A percentile compares a stretch with the other conserved stretches of the same genome.
These are phyloP conservation scores for Thozetella sp. DNA, from an alignment of 495 filamentous ascomycete genomes.

Conservation along the genomic window DNA sequence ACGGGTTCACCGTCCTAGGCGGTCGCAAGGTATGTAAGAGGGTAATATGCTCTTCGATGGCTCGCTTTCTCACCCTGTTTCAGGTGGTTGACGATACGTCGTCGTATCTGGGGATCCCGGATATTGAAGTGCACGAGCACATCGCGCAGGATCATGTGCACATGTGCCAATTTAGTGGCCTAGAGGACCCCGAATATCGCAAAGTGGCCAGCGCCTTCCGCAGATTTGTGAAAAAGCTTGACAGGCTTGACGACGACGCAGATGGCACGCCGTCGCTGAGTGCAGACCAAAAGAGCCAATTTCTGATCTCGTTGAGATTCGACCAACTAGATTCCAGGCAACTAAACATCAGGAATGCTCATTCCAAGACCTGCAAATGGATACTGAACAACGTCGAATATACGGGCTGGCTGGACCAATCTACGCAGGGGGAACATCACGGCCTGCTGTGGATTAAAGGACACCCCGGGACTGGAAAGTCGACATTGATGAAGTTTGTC, in stretches of 20 bases:
- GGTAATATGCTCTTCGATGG: neutral
- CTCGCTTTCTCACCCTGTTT: no score
- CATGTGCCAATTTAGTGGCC: no score
- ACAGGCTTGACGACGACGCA: no score
- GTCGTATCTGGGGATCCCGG: neutral
- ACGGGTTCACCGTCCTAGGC: neutral
- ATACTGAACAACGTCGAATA: slow-evolving; percentile 42
- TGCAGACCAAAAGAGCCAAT: slow-evolving; percentile 10
- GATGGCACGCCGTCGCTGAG: no score
- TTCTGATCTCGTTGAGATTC: slow-evolving; percentile 35
- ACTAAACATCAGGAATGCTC: slow-evolving; percentile 32
- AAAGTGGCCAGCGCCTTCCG: no score
- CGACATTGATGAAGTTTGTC: slow-evolving; percentile 32
- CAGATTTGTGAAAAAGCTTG: no score
- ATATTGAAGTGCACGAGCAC: neutral
- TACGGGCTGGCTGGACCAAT: slow-evolving; percentile 43
- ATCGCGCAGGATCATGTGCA: no score
- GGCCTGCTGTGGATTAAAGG: slow-evolving; percentile 62
- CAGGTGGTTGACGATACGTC: no score
- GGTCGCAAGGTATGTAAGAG: neutral
- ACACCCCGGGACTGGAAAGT: slow-evolving; percentile 59
- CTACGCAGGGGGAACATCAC: slow-evolving; percentile 32
- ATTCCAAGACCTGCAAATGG: slow-evolving; percentile 52
- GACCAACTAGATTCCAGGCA: slow-evolving; percentile 39
- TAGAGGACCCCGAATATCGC: no score